Evolutionary conservation across 2,329 filamentous ascomycete genomes (phyloP).

Genomic region (Fusarium decemcellulare): DNA sequence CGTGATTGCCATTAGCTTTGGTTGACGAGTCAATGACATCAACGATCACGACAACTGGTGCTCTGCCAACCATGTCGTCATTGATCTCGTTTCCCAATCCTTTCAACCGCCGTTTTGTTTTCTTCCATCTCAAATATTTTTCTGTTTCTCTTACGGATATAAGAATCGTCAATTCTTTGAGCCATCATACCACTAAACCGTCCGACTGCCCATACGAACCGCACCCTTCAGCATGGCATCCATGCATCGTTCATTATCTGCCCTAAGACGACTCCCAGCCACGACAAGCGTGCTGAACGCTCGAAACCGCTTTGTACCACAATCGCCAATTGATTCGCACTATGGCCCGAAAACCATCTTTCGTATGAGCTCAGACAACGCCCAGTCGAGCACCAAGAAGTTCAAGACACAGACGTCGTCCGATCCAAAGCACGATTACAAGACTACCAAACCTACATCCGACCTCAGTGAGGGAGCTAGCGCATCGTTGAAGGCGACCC

Average conservation of each 20-base stretch:
- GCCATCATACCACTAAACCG: not conserved
- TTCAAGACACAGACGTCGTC: constrained; percentile 15
- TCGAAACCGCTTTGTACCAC: not conserved
- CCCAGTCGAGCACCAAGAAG: not conserved
- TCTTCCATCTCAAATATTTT: not conserved
- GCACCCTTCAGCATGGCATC: not conserved
- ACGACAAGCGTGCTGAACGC: not conserved
- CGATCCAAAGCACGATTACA: constrained; percentile 13
- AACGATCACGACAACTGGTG: constrained; percentile 23
- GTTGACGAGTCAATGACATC: constrained; percentile 33
- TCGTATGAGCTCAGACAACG: constrained; percentile 19
- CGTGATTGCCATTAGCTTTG: not conserved
- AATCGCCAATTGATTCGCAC: not conserved
- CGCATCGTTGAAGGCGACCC: constrained; percentile 24
- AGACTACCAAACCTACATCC: not conserved
- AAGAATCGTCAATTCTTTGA: not conserved
- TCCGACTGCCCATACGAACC: too few species aligned
- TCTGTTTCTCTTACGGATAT: not conserved
- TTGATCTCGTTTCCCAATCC: not conserved
- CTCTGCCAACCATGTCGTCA: constrained; percentile 29
- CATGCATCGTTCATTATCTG: constrained; percentile 20
- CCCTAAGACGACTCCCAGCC: not conserved
- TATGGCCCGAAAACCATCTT: not conserved
- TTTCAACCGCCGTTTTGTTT: not conserved
- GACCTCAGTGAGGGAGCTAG: constrained; percentile 27